phyloP scores from a whole-genome alignment of 495 filamentous ascomycete genomes.

The Neurospora africana region DNA sequence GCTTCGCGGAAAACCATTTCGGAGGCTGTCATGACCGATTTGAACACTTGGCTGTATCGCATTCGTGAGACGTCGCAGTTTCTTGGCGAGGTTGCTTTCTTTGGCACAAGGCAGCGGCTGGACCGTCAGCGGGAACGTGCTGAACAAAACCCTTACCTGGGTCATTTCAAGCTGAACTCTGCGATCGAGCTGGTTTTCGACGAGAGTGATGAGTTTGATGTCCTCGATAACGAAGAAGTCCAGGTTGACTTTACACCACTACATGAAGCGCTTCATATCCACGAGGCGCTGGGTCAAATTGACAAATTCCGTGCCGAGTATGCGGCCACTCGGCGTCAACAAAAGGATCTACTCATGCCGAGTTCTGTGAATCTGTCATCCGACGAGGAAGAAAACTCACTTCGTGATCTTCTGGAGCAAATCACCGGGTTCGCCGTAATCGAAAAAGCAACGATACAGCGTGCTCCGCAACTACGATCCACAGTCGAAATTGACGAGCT shows the following conservation, averaged over 20 bases:
- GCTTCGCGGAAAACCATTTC: slow-evolving; percentile 87
- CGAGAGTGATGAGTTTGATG: slow-evolving; percentile 88
- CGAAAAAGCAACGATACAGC: slow-evolving; percentile 85
- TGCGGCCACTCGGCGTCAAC: slow-evolving; percentile 73
- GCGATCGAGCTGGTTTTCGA: slow-evolving; percentile 92
- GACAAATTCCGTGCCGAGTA: slow-evolving; percentile 88
- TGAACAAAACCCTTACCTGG: slow-evolving; percentile 57
- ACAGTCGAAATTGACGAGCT: slow-evolving; percentile 87
- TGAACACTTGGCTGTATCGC: slow-evolving; percentile 95
- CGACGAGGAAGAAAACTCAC: slow-evolving; percentile 54
- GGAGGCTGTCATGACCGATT: slow-evolving; percentile 90
- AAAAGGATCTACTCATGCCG: slow-evolving; percentile 84
- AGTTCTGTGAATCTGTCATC: slow-evolving; percentile 60
- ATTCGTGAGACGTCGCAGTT: slow-evolving; percentile 94
- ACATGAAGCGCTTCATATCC: slow-evolving; percentile 93
- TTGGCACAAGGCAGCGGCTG: slow-evolving; percentile 82
- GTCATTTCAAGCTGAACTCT: slow-evolving; percentile 84
- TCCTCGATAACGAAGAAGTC: slow-evolving; percentile 86
- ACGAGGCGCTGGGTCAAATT: slow-evolving; percentile 85
- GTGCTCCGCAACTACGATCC: slow-evolving; percentile 71
- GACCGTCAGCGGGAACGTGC: slow-evolving; percentile 70
- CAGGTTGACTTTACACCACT: slow-evolving; percentile 91
- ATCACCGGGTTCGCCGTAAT: slow-evolving; percentile 96
- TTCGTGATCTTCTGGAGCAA: slow-evolving; percentile 81
- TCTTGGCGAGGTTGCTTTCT: slow-evolving; percentile 93